Conservation (phyloP, 140 eudicot species). For the Oenanthe javanica region DNA sequence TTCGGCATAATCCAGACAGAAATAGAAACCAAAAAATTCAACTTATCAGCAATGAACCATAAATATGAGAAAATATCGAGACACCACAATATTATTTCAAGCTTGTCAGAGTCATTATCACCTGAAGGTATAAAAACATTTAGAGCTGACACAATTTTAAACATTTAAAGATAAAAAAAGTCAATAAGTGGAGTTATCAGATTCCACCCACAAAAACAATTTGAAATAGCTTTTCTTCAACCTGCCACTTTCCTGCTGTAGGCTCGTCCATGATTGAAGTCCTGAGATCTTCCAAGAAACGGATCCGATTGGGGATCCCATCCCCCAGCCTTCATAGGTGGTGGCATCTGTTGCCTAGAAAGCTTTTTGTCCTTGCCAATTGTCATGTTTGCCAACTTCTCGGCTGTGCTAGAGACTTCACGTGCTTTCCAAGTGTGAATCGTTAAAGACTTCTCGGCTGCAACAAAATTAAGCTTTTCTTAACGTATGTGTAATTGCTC, state of each 20-base stretch:
- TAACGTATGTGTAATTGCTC: background rate
- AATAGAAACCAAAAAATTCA: background rate
- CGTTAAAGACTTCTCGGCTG: constrained; percentile 35
- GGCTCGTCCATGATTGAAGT: constrained; percentile 19
- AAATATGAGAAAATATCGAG: background rate
- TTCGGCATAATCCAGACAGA: background rate
- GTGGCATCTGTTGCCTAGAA: constrained; percentile 34
- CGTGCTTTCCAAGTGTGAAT: constrained; percentile 34
- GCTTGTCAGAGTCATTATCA: background rate
- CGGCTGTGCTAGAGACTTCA: constrained; percentile 40
- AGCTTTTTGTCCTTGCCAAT: constrained; percentile 35
- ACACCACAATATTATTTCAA: background rate
- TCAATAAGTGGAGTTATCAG: background rate
- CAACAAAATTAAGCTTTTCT: background rate
- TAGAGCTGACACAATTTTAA: background rate
- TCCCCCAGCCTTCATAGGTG: constrained; percentile 79
- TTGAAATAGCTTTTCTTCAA: constrained; percentile 12
- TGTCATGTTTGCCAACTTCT: constrained; percentile 53
- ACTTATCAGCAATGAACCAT: background rate
- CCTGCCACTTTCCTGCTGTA: constrained; percentile 56
- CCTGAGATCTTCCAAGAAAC: constrained; percentile 49
- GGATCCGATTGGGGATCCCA: constrained; percentile 40
- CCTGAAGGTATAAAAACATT: background rate
- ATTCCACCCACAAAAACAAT: background rate
- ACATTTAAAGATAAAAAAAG: background rate